phyloP scores from a whole-genome alignment of 2,329 filamentous ascomycete genomes.

The Orbilia ellipsospora region DNA sequence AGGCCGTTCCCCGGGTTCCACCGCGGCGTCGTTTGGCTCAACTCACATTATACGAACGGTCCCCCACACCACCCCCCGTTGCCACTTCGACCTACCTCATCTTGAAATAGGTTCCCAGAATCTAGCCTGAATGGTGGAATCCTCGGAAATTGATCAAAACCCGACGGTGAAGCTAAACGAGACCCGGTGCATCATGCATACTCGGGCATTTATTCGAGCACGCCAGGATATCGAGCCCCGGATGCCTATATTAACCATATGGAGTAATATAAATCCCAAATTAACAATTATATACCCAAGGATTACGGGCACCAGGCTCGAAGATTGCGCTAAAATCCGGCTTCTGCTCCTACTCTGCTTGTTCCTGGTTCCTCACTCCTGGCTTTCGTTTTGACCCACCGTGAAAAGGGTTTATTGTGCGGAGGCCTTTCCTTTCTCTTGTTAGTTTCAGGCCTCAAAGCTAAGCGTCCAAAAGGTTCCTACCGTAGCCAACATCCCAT shows the following conservation, averaged over 20 bases:
- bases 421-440: conserved; percentile 11
- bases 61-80: too few species aligned
- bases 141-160: too few species aligned
- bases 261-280: conserved; percentile 25
- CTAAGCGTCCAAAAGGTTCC: not conserved
- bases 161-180: conserved; percentile 18
- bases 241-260: conserved; percentile 22
- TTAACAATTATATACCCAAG: not conserved
- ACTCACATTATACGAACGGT: too few species aligned
- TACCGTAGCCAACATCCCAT: conserved; percentile 7
- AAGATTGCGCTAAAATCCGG: not conserved
- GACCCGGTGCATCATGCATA: conserved; percentile 24
- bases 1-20: too few species aligned
- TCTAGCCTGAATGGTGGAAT: too few species aligned
- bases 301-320: not conserved
- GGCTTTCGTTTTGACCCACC: not conserved
- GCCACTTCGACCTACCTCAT: too few species aligned
- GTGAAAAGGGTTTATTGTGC: not conserved
- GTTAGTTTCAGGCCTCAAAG: conserved; percentile 24
- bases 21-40: not conserved
- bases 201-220: not conserved
- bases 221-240: not conserved
- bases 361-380: not conserved
- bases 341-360: not conserved
- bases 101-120: too few species aligned